A percentile compares a stretch with the other conserved stretches of the same genome.
phyloP scores from a whole-genome alignment of 78 protist genomes.

The Polysphondylium violaceum region DNA sequence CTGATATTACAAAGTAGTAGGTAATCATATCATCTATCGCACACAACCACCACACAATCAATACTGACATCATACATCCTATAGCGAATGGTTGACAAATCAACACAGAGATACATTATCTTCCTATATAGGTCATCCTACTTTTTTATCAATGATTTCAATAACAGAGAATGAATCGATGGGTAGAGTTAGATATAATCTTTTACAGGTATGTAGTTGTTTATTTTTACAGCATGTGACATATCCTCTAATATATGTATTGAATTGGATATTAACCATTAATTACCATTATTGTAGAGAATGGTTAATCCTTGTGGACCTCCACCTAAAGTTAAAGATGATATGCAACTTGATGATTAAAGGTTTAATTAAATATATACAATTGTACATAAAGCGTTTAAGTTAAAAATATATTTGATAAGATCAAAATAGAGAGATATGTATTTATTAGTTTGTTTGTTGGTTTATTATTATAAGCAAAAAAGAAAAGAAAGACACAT shows the following conservation, averaged over 20 bases:
- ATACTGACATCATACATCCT: neutral
- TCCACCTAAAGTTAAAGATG: conserved; percentile 57
- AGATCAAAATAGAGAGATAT: no score
- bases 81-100: conserved; percentile 89
- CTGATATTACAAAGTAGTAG: conserved; percentile 75
- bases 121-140: conserved; percentile 84
- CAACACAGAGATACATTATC: conserved; percentile 91
- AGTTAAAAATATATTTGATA: no score
- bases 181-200: conserved; percentile 42
- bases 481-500: no score
- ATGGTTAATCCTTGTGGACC: conserved; percentile 81
- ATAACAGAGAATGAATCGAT: conserved; percentile 84
- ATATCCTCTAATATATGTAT: neutral
- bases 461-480: no score
- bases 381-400: no score
- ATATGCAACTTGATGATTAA: no score
- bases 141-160: conserved; percentile 70
- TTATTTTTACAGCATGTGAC: conserved; percentile 1
- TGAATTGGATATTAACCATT: neutral
- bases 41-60: neutral
- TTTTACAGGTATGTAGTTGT: conserved; percentile 23
- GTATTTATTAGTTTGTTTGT: no score
- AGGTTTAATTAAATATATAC: no score
- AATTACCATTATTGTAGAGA: conserved; percentile 1
- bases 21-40: neutral